Evolutionary conservation across 441 rosid species (phyloP).

Genomic region (Viola pubescens): DNA sequence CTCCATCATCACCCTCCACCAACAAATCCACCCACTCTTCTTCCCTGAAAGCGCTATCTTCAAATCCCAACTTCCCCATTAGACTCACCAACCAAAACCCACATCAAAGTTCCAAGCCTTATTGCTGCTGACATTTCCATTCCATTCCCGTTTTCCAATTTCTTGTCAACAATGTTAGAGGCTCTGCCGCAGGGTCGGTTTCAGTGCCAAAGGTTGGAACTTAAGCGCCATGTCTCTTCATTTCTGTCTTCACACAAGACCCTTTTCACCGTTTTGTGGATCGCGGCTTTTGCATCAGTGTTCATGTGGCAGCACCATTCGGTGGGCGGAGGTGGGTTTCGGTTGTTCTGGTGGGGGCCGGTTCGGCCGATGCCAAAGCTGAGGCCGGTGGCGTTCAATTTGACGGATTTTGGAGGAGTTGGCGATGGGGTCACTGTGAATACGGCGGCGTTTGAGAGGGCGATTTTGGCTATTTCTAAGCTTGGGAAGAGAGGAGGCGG

Average conservation of each 20-base stretch:
- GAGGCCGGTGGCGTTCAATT: constrained; percentile 59
- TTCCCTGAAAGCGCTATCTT: too few relatives aligned
- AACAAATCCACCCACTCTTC: too few relatives aligned
- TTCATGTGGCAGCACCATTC: constrained; percentile 68
- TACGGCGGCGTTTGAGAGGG: constrained; percentile 88
- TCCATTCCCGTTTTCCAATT: background rate
- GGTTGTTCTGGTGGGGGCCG: constrained; percentile 31
- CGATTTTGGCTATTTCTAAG: constrained; percentile 68
- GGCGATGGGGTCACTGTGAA: constrained; percentile 79
- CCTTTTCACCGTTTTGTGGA: constrained; percentile 68
- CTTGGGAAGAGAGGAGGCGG: constrained; percentile 63
- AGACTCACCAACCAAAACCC: background rate
- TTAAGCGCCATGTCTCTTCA: constrained; percentile 50
- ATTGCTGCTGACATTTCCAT: background rate
- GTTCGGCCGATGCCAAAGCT: constrained; percentile 40
- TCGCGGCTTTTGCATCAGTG: constrained; percentile 67
- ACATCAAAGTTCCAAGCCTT: too few relatives aligned
- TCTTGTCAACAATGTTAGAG: constrained; percentile 43
- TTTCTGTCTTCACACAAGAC: constrained; percentile 62
- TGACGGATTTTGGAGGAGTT: constrained; percentile 85
- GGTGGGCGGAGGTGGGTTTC: constrained; percentile 31
- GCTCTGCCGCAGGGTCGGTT: constrained; percentile 34
- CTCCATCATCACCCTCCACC: too few relatives aligned
- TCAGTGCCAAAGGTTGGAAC: constrained; percentile 42
- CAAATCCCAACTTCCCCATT: background rate